Evolutionary conservation across 768 basidiomycete species (phyloP), one percentile per base, ranked within the genome.

Genomic region (Phylloporus sp.): DNA sequence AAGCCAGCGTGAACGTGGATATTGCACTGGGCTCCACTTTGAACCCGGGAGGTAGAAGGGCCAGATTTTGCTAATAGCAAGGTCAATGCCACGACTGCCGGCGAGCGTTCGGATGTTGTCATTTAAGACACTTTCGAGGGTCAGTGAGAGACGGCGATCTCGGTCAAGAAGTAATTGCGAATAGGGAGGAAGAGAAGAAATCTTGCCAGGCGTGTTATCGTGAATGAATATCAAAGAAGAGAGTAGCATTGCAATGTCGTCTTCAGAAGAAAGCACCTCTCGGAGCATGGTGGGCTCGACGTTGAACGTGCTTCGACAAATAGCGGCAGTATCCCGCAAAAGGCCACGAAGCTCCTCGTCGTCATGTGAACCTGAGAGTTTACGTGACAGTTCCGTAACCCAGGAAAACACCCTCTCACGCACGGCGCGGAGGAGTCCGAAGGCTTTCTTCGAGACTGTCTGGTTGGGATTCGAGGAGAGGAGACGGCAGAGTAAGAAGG

Each of bases 241-340:
- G 13, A 66, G 45, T 12, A 65, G 47, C 24, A 56, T 18, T 0
- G 55, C 46, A n/a, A 70, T 22, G 24, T 73, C 24, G 24, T 73
- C 72, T 20, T 49, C 49, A 12, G 56, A 57, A 10, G 18, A 18
- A n/a, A 73, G 51, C 2, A 69, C 46, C 9, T 16, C n/a, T 1
- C 11, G 43, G 5, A 50, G 28, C 36, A 57, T 18, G 0, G 32
- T 23, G 4, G 52, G 31, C 29, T 59, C 65, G 0, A 69, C 66
- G 31, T 73, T 57, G n/a, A 66, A 67, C 0, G 58, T 66, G 18
- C 64, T 59, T 18, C 76, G 66, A 57, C 77, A 79, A 15, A 67
- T 66, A 2, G 65, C 61, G 1, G 75, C 75, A 28, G 70, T 63
- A 41, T 74, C 72, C 27, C 70, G 64, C 23, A 74, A 54, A 15